Conservation (phyloP, 176 grass and related monocot genomes). For the Aegilops speltoides region DNA sequence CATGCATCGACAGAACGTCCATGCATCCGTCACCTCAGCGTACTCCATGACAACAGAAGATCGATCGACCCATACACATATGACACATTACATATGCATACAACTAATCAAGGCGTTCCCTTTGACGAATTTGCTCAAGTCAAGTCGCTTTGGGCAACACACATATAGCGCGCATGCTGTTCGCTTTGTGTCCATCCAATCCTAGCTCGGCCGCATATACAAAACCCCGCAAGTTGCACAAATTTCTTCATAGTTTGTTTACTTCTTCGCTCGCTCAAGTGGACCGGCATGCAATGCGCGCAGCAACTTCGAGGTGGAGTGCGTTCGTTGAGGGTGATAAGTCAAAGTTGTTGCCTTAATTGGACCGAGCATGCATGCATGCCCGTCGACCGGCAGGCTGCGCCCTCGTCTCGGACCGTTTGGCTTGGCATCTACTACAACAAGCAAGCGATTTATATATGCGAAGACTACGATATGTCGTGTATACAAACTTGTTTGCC, state of each 20-base stretch:
- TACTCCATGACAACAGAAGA: neutral
- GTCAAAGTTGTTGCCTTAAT: too few species aligned
- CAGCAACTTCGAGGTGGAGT: neutral
- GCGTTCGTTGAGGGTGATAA: too few species aligned
- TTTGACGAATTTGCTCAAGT: neutral
- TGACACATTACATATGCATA: neutral
- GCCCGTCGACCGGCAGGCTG: too few species aligned
- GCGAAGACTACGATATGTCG: too few species aligned
- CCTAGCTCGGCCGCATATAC: neutral
- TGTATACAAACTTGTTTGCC: too few species aligned
- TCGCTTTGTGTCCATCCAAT: neutral
- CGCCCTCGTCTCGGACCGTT: neutral
- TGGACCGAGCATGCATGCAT: too few species aligned
- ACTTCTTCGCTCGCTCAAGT: neutral
- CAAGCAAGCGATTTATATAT: too few species aligned
- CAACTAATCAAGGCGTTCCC: neutral
- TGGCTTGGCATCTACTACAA: neutral
- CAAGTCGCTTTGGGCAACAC: neutral
- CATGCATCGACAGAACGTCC: neutral
- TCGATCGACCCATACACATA: neutral
- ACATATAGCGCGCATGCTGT: neutral
- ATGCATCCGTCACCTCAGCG: neutral
- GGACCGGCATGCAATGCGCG: neutral
- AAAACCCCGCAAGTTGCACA: neutral
- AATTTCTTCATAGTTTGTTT: neutral